phyloP scores from a whole-genome alignment of 1,139 yeast genomes.

The Kodamaea anthophila region DNA sequence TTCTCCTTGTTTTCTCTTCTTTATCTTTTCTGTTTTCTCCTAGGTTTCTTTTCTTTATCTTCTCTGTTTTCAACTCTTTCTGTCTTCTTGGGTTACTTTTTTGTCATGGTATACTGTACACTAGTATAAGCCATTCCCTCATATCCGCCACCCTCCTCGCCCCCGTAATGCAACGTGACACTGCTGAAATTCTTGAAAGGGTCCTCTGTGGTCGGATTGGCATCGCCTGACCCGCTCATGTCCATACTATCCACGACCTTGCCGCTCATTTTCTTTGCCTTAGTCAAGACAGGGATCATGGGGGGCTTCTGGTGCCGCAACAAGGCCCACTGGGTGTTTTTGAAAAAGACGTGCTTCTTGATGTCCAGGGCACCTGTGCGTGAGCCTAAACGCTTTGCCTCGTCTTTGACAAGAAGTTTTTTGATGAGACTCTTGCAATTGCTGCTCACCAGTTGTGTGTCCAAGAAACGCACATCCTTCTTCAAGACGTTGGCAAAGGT shows the following conservation, averaged over 20 bases:
- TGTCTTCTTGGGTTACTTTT: slow-evolving; percentile 6
- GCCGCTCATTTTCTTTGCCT: slow-evolving; percentile 29
- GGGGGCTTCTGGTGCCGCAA: slow-evolving; percentile 91
- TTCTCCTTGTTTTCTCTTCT: slow-evolving; percentile 1
- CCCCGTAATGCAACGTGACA: slow-evolving; percentile 68
- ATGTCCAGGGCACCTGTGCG: slow-evolving; percentile 92
- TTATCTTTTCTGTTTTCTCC: slow-evolving; percentile 3
- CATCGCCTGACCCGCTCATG: slow-evolving; percentile 7
- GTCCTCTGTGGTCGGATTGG: slow-evolving; percentile 37
- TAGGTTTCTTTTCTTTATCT: slow-evolving; percentile 3
- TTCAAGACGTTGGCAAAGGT: slow-evolving; percentile 86
- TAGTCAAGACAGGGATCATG: slow-evolving; percentile 80
- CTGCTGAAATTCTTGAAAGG: slow-evolving; percentile 89
- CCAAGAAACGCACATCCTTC: slow-evolving; percentile 73
- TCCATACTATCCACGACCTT: slow-evolving; percentile 22
- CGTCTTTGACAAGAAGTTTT: slow-evolving; percentile 82
- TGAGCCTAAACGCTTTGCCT: slow-evolving; percentile 80
- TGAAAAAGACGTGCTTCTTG: slow-evolving; percentile 85
- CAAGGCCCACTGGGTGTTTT: slow-evolving; percentile 90
- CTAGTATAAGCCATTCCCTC: slow-evolving; percentile 57
- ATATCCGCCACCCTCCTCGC: slow-evolving; percentile 23
- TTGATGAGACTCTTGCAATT: slow-evolving; percentile 73
- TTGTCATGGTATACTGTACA: slow-evolving; percentile 57
- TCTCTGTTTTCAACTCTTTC: slow-evolving; percentile 1
- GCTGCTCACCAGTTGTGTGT: slow-evolving; percentile 52